Conservation (phyloP, 495 filamentous ascomycete genomes). For the Corynascus novoguineensis region DNA sequence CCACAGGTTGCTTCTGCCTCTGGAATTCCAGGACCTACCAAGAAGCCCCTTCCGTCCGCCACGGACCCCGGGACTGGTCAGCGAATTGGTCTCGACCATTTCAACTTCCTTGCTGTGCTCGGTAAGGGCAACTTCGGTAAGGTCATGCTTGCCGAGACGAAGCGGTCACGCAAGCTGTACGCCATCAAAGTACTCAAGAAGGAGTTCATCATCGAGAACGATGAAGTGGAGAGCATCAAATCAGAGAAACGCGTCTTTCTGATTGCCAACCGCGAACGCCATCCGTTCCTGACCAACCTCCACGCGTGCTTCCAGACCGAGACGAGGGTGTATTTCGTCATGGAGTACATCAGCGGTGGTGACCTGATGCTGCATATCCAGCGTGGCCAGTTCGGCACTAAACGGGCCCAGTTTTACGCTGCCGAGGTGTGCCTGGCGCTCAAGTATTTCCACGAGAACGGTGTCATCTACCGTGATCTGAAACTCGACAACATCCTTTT, state of each 20-base stretch:
- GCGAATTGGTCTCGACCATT: slow-evolving; percentile 92
- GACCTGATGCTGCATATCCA: slow-evolving; percentile 99
- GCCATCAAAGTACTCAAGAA: slow-evolving; percentile 99
- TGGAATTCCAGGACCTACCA: slow-evolving; percentile 34
- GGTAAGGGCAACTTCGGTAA: slow-evolving; percentile 99
- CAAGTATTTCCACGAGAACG: slow-evolving; percentile 99
- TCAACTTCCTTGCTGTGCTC: slow-evolving; percentile 98
- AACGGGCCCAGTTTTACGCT: slow-evolving; percentile 98
- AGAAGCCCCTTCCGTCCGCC: slow-evolving; percentile 52
- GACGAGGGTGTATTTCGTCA: slow-evolving; percentile 97
- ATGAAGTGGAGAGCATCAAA: slow-evolving; percentile 98
- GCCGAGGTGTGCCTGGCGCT: slow-evolving; percentile 94
- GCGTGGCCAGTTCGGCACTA: slow-evolving; percentile 88
- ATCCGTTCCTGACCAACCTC: slow-evolving; percentile 91
- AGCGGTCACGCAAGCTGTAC: slow-evolving; percentile 83
- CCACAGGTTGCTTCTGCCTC: slow-evolving; percentile 27
- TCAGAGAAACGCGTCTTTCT: slow-evolving; percentile 97
- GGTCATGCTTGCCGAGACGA: slow-evolving; percentile 98
- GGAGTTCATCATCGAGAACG: slow-evolving; percentile 99
- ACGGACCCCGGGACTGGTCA: slow-evolving; percentile 61
- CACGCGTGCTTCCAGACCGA: slow-evolving; percentile 99
- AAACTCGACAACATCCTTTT: slow-evolving; percentile 99
- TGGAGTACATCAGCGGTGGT: slow-evolving; percentile 99
- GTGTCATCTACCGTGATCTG: slow-evolving; percentile 97
- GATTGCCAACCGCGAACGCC: slow-evolving; percentile 94